A percentile compares a stretch with the other conserved stretches of the same genome.
Evolutionary conservation across 2,329 filamentous ascomycete genomes (phyloP).

Genomic region (Hypoxylon sp.): DNA sequence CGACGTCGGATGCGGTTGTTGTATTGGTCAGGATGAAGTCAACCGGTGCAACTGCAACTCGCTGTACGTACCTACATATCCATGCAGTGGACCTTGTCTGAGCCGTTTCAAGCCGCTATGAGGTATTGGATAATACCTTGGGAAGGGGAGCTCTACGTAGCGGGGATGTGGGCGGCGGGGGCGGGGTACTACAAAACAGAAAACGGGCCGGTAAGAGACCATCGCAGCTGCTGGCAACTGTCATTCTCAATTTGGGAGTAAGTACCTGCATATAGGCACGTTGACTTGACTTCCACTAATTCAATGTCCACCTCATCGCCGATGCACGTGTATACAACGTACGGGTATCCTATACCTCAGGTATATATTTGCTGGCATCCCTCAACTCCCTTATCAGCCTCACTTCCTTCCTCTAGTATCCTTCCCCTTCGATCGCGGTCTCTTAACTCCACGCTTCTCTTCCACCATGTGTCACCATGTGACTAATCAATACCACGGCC

Average conservation of each 20-base stretch:
- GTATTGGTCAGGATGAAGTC: slow-evolving; percentile 30
- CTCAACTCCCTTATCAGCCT: neutral
- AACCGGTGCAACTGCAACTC: neutral
- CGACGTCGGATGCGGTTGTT: slow-evolving; percentile 1
- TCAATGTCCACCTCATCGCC: no score
- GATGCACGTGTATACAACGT: no score
- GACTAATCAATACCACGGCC: no score
- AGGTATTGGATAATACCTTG: no score
- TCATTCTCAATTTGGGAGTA: no score
- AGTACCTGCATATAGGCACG: no score
- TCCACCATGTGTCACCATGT: no score
- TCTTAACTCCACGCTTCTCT: slow-evolving; percentile 2
- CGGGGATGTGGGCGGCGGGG: slow-evolving; percentile 35
- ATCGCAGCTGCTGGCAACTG: slow-evolving; percentile 1
- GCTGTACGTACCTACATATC: neutral
- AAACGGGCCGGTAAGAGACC: neutral
- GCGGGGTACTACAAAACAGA: slow-evolving; percentile 36
- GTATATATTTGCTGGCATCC: neutral
- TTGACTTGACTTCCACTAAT: no score
- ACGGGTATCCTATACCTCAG: neutral
- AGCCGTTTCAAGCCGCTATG: slow-evolving; percentile 45
- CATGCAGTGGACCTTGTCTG: slow-evolving; percentile 23
- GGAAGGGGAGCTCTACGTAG: neutral
- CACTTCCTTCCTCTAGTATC: no score
- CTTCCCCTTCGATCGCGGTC: neutral